Evolutionary conservation across 202 grass and related monocot species (phyloP).

Genomic region (Brachypodium distachyon): DNA sequence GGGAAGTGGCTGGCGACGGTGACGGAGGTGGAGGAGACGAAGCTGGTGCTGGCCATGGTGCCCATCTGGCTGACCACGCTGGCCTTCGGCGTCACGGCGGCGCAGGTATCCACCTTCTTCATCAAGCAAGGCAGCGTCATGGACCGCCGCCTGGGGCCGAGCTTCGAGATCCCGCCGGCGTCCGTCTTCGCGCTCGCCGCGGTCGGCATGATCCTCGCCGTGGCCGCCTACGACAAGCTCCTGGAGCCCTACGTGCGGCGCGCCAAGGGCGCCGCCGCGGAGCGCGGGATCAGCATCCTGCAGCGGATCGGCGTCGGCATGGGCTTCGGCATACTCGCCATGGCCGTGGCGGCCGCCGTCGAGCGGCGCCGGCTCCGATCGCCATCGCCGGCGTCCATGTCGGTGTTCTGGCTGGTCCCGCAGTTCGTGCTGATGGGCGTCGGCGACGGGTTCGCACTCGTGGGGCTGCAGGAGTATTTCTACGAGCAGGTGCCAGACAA

Average conservation of each 20-base stretch:
- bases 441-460: conserved; percentile 65
- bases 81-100: conserved; percentile 53
- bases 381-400: not conserved
- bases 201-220: conserved; percentile 49
- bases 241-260: conserved; percentile 53
- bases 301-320: conserved; percentile 67
- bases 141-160: conserved; percentile 38
- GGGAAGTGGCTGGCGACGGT: conserved; percentile 62
- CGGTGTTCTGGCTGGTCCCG: conserved; percentile 58
- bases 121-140: conserved; percentile 84
- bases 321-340: conserved; percentile 11
- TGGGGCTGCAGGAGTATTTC: conserved; percentile 86
- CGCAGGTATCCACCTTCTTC: conserved; percentile 75
- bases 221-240: conserved; percentile 53
- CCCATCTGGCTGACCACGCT: conserved; percentile 72
- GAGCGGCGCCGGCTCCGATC: conserved; percentile 30
- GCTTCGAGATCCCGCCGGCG: conserved; percentile 58
- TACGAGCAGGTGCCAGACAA: conserved; percentile 80
- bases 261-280: conserved; percentile 30
- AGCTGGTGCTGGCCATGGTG: conserved; percentile 62
- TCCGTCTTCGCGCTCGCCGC: conserved; percentile 48
- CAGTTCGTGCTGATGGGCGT: conserved; percentile 61
- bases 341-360: conserved; percentile 35
- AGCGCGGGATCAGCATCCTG: conserved; percentile 78
- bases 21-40: conserved; percentile 93